These are phyloP conservation scores for Geranium incanum DNA, from an alignment of 441 rosid genomes.

Conservation along the genomic window DNA sequence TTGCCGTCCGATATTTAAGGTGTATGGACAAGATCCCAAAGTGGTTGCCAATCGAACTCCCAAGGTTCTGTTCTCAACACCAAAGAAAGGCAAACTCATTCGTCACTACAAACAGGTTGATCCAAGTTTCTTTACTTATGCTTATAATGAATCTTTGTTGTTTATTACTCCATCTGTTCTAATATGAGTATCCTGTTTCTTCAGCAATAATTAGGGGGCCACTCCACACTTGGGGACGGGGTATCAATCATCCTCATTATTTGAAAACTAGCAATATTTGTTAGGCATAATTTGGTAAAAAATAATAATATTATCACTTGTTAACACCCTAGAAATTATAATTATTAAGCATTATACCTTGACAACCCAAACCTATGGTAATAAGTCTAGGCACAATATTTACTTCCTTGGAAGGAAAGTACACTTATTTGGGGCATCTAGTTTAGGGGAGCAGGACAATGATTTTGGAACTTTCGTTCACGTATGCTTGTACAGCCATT, in stretches of 20 bases:
- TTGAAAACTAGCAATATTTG: not conserved
- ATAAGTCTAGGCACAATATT: not conserved
- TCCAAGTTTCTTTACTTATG: constrained; percentile 7
- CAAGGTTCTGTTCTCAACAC: constrained; percentile 64
- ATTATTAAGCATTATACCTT: not conserved
- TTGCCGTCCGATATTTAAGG: constrained; percentile 72
- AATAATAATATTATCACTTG: not conserved
- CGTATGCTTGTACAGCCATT: not conserved
- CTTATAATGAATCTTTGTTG: not conserved
- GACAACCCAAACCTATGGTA: not conserved
- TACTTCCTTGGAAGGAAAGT: not conserved
- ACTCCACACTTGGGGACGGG: not conserved
- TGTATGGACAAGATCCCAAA: constrained; percentile 75
- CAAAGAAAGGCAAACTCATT: constrained; percentile 57
- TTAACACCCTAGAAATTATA: not conserved
- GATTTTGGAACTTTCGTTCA: not conserved
- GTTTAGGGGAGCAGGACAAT: not conserved
- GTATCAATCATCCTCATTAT: not conserved
- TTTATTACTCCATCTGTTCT: not conserved
- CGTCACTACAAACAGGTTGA: constrained; percentile 67
- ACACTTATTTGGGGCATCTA: not conserved
- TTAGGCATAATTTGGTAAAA: not conserved
- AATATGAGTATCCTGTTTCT: not conserved
- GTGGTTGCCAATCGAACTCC: constrained; percentile 56
- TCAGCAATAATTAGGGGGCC: not conserved